Evolutionary conservation across 768 basidiomycete genomes (phyloP), one percentile per base, ranked within the genome.

Genomic region (Tricholoma hemisulphureum): DNA sequence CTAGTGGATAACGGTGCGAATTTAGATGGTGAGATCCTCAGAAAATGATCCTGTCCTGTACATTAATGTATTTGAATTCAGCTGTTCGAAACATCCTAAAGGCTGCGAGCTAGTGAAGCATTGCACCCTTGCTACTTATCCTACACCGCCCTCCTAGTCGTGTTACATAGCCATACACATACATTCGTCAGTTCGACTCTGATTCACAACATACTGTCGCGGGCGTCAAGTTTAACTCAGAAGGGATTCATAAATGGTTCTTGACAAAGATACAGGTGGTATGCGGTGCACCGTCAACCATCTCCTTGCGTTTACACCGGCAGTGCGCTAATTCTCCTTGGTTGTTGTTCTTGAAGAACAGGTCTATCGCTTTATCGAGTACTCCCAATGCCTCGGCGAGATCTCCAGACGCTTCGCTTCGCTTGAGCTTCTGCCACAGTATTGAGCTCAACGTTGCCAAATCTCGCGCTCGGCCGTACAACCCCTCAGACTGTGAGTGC

Each of bases 371-470:
- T 28, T 31, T 28, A 1, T 10, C 7, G 4, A 50, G 26, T 8
- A 18, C 26, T 3, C 26, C 48, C 13, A 28, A 9, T 28, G 48
- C n/a, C n/a, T n/a, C n/a, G n/a, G n/a, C 48, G 6, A n/a, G 9
- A 13, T 28, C 18, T 10, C n/a, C 23, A 8, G 18, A 21, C 14
- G 7, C 21, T 32, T 13, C 7, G 8, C 24, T 24, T 14, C 20
- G 28, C 18, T 48, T 53, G 46, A 39, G 54, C 43, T 53, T 60
- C 43, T 65, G 62, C 63, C 61, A 65, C 10, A 64, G n/a, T 2
- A 67, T 60, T 28, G 62, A 64, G 51, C 65, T 61, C 29, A 70
- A 56, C 0, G 63, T 63, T 14, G 67, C 69, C 16, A 60, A 31
- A 48, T 65, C 65, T 9, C 61, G 61, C 10, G 53, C 63, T 24